A percentile compares a stretch with the other conserved stretches of the same genome.
Conservation (phyloP, 2,329 filamentous ascomycete genomes). For the Aspergillus carbonarius region DNA sequence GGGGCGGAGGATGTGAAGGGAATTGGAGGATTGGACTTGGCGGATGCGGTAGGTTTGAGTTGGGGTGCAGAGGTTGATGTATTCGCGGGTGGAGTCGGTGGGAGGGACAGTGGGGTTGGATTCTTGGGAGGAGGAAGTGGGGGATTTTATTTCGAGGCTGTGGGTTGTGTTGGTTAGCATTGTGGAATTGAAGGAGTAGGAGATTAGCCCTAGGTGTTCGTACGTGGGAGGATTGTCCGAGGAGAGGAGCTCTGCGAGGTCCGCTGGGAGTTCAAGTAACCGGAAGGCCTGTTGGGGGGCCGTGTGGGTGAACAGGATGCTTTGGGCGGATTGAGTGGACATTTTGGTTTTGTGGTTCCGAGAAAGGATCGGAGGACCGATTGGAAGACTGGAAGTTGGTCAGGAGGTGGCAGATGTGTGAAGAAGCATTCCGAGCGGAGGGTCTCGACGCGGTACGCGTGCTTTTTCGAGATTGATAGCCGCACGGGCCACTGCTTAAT, state of each 20-base stretch:
- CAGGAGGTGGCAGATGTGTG: background rate
- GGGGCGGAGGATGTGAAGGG: slow-evolving; percentile 55
- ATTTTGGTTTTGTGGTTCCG: slow-evolving; percentile 21
- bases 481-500: slow-evolving; percentile 39
- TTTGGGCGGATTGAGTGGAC: slow-evolving; percentile 39
- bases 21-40: slow-evolving; percentile 66
- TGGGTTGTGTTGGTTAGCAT: background rate
- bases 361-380: background rate
- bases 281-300: slow-evolving; percentile 55
- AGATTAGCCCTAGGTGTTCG: slow-evolving; percentile 7
- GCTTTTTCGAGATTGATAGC: background rate
- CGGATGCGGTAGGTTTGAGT: slow-evolving; percentile 59
- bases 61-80: slow-evolving; percentile 60
- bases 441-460: slow-evolving; percentile 23
- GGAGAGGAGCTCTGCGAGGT: slow-evolving; percentile 55
- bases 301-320: slow-evolving; percentile 43
- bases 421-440: background rate
- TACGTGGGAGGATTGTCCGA: slow-evolving; percentile 46
- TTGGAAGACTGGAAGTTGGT: background rate
- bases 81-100: slow-evolving; percentile 31
- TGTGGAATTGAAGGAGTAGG: background rate
- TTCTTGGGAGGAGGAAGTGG: slow-evolving; percentile 25
- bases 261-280: slow-evolving; percentile 60
- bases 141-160: slow-evolving; percentile 47
- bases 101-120: slow-evolving; percentile 22